A percentile compares a stretch with the other conserved stretches of the same genome.
Conservation (phyloP, 306 rosid genomes). For the Prunus dulcis region DNA sequence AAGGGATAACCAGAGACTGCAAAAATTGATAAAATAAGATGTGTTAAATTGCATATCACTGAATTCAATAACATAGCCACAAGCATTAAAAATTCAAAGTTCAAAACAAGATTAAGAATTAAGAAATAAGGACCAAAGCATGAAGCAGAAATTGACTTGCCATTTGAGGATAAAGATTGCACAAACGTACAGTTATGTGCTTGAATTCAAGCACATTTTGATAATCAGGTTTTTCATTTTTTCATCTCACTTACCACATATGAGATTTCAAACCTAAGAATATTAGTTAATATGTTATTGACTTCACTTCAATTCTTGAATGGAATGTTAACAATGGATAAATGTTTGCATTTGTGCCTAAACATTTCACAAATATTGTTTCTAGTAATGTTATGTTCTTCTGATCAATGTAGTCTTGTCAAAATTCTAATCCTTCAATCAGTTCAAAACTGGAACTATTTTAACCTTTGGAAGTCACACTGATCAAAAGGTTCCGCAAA, state of each 20-base stretch:
- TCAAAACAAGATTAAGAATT: too few species aligned
- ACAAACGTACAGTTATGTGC: neutral
- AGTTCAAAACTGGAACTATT: neutral
- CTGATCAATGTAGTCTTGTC: neutral
- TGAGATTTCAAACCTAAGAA: neutral
- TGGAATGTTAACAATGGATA: neutral
- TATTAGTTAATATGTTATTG: neutral
- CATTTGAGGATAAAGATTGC: neutral
- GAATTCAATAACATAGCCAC: neutral
- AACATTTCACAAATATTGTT: neutral
- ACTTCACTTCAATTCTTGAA: neutral
- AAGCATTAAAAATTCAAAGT: too few species aligned
- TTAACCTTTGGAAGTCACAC: neutral
- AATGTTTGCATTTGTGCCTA: neutral
- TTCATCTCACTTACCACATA: neutral
- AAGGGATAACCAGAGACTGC: constrained; percentile 69
- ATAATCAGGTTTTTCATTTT: neutral
- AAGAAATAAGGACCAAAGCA: too few species aligned
- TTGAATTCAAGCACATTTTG: neutral
- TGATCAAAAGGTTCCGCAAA: neutral
- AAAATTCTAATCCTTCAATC: neutral
- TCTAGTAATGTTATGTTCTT: neutral
- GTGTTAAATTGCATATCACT: neutral
- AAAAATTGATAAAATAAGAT: neutral
- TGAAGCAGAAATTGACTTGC: neutral